These are phyloP conservation scores for Purshia tridentata DNA, from an alignment of 306 rosid genomes.

Conservation along the genomic window DNA sequence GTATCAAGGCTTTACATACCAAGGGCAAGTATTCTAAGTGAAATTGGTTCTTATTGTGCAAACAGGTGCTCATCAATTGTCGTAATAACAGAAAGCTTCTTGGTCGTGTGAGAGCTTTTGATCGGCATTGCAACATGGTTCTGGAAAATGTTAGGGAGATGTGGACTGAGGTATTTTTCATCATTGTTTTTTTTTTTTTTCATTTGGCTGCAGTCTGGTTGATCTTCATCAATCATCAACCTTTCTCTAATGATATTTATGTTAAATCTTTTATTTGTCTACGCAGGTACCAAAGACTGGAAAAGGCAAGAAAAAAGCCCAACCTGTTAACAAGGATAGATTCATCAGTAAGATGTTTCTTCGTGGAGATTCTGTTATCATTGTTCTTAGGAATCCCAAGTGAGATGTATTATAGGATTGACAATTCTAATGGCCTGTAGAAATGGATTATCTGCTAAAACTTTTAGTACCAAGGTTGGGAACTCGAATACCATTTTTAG, in stretches of 20 bases:
- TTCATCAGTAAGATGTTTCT: constrained; percentile 94
- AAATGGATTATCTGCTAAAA: not conserved
- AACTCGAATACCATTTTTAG: not conserved
- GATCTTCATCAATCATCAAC: not conserved
- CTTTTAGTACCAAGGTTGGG: not conserved
- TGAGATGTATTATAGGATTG: constrained; percentile 29
- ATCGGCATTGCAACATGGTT: constrained; percentile 95
- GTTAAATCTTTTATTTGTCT: not conserved
- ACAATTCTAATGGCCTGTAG: not conserved
- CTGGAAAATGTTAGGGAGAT: constrained; percentile 94
- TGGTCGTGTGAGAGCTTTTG: constrained; percentile 92
- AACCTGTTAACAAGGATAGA: constrained; percentile 86
- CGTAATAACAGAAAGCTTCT: constrained; percentile 86
- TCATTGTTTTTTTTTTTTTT: not conserved
- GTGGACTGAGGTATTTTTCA: constrained; percentile 87
- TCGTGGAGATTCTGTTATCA: constrained; percentile 84
- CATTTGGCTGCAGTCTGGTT: not conserved
- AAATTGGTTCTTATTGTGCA: not conserved
- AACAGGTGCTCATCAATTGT: constrained; percentile 83
- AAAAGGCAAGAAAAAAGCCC: constrained; percentile 88
- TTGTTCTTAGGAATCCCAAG: constrained; percentile 90
- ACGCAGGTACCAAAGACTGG: constrained; percentile 80
- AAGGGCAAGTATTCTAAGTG: not conserved
- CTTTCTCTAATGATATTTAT: not conserved
- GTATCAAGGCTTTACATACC: not conserved